Evolutionary conservation across 495 filamentous ascomycete species (phyloP), one percentile per base, ranked within the genome.

Genomic region (Friedmanniomyces endolithicus): DNA sequence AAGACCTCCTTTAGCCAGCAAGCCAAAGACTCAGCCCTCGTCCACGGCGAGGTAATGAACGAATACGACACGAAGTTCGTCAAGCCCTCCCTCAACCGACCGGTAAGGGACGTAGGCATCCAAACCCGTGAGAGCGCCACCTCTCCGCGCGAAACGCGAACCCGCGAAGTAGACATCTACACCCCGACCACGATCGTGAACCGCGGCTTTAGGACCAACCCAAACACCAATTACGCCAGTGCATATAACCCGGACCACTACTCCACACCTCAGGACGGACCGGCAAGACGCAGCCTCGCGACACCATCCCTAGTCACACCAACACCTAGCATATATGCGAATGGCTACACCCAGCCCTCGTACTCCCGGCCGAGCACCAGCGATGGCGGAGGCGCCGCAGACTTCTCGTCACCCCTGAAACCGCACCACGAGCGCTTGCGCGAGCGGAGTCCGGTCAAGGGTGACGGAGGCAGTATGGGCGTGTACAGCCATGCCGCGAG

Each of bases 11-110:
- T 88, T 68, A 77, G 78, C 4, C 90, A 90, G 64, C 89, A 97
- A 63, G 76, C 79, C 41, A 94, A 90, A 64, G 92, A 98, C 67
- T 76, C 78, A 1, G 75, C 81, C 0, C 71, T 97, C 25, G 85
- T 97, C 49, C 85, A 92, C 49, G 89, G 85, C 58, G 87, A 95
- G 67, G 90, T 98, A 7, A 70, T 96, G 71, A 81, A 88, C 65
- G 92, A 98, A 70, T 98, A 98, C 69, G 87, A 98, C 68, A 85
- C 80, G 46, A 97, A 97, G 74, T 95, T 80, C 58, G 92, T 98
- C 1, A 87, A 94, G 65, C 92, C 94, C 11, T 75, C 82, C n/a
- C 78, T 94, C 9, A 84, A 90, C 55, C 82, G 79, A 11, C 75
- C 84, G 17, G 83, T 86, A 62, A 80, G 92, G 57, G 88, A 97